phyloP scores from a whole-genome alignment of 805 yeast genomes.

The Zygoascus ofunaensis region DNA sequence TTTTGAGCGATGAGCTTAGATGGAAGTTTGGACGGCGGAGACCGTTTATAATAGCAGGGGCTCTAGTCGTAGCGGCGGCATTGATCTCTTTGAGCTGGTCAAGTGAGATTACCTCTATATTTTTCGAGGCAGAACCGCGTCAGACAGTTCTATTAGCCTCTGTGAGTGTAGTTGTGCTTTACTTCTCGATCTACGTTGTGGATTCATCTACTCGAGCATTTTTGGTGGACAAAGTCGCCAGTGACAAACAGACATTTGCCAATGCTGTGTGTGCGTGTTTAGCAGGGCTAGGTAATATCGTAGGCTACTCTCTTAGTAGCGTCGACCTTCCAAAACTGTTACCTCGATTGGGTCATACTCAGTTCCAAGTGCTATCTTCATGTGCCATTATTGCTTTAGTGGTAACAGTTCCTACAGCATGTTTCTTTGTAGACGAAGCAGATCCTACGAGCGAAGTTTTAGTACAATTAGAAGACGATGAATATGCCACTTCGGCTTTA shows the following conservation, averaged over 20 bases:
- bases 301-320: conserved; percentile 48
- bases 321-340: conserved; percentile 33
- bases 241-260: conserved; percentile 47
- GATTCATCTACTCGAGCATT: conserved; percentile 55
- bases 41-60: conserved; percentile 50
- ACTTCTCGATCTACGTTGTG: conserved; percentile 49
- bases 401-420: conserved; percentile 33
- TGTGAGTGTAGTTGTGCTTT: conserved; percentile 42
- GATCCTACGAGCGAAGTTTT: conserved; percentile 31
- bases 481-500: not conserved
- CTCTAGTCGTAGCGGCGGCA: conserved; percentile 38
- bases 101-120: conserved; percentile 29
- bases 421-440: conserved; percentile 39
- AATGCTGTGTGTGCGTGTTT: conserved; percentile 62
- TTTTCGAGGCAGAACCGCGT: conserved; percentile 23
- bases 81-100: conserved; percentile 41
- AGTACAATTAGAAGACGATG: not conserved
- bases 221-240: conserved; percentile 52
- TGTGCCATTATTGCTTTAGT: conserved; percentile 37
- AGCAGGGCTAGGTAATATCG: conserved; percentile 51
- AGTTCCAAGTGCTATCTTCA: conserved; percentile 42
- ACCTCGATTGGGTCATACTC: conserved; percentile 39
- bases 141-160: conserved; percentile 44
- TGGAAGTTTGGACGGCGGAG: conserved; percentile 42
- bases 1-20: conserved; percentile 44